phyloP scores from a whole-genome alignment of 176 grass and related monocot genomes.

The Echinochloa phyllopogon region DNA sequence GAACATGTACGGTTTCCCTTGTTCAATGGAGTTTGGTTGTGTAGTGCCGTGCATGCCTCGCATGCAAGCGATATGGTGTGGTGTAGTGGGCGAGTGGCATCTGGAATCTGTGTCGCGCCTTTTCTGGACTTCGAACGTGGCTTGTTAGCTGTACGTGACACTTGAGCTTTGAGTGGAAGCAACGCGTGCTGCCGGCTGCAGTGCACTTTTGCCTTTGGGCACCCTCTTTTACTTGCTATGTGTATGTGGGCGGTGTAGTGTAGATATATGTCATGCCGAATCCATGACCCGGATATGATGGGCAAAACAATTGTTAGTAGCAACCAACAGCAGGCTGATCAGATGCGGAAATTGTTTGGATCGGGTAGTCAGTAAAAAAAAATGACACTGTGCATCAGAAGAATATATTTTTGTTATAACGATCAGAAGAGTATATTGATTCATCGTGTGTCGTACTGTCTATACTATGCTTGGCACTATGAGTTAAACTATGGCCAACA shows the following conservation, averaged over 20 bases:
- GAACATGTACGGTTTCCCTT: background rate
- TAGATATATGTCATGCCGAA: background rate
- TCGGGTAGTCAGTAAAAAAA: background rate
- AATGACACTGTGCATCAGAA: background rate
- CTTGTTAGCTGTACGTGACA: conserved; percentile 42
- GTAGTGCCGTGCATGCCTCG: conserved; percentile 46
- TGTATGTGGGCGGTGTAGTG: background rate
- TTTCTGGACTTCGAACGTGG: conserved; percentile 44
- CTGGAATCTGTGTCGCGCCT: conserved; percentile 24
- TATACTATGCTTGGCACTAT: too few relatives aligned
- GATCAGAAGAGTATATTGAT: background rate
- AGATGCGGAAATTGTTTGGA: background rate
- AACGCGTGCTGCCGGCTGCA: conserved; percentile 50
- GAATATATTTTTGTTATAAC: background rate
- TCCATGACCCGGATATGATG: background rate
- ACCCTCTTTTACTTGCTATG: background rate
- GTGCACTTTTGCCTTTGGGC: conserved; percentile 41
- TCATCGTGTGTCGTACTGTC: background rate
- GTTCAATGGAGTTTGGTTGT: conserved; percentile 17
- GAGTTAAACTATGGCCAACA: too few relatives aligned
- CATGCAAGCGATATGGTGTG: conserved; percentile 17
- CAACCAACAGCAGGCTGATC: background rate
- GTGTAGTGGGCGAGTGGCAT: conserved; percentile 41
- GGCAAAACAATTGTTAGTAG: background rate
- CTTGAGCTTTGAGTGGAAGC: conserved; percentile 49